Base-by-base conservation (phyloP, 2,329 filamentous ascomycete genomes). In the Ascochyta clinopodiicola region DNA sequence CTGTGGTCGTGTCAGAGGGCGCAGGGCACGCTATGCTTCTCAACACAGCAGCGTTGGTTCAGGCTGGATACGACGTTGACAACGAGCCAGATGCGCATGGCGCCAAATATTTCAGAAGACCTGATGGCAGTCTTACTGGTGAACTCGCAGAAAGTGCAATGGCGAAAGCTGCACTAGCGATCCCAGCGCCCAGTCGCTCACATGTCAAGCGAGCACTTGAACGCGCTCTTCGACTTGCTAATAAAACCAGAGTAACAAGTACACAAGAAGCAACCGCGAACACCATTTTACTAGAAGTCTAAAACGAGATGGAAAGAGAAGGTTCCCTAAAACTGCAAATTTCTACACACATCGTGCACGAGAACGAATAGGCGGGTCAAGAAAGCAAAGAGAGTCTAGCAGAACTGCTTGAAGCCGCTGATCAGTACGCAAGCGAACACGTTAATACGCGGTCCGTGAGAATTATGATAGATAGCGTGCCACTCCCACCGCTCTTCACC, bases 381-480 rank as follows among this genome's bases (percentile, higher is more conserved):
- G 61, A 63, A n/a, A 38, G 37, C 6, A 51, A 56, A 32, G 44
- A 54, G 27, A 48, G 51, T 10, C 34, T 54, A 6, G 25, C 12
- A 21, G 17, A n/a, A 8, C 56, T 72, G 9, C 49, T 74, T 9
- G 65, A 70, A 13, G 42, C 59, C 6, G 69, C 70, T 0, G 61
- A 64, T 2, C 44, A 44, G 1, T 65, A 67, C 48, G 56, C 62
- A 10, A 72, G 65, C n/a, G 54, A 63, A 32, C 70, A 72, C 52
- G 59, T 73, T 3, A 51, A 68, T 25, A 72, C 72, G 1, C 60
- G 62, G 7, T 76, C 75, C 51, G 68, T 75, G n/a, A 76, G 75
- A 45, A 66, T 76, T 46, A 64, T 72, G 48, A 63, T 76, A 24
- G 73, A 76, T 43, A 72, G 73, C 4, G 70, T 70, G 6, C 70